phyloP scores from a whole-genome alignment of 768 basidiomycete genomes.

The Rhodotorula babjevae region DNA sequence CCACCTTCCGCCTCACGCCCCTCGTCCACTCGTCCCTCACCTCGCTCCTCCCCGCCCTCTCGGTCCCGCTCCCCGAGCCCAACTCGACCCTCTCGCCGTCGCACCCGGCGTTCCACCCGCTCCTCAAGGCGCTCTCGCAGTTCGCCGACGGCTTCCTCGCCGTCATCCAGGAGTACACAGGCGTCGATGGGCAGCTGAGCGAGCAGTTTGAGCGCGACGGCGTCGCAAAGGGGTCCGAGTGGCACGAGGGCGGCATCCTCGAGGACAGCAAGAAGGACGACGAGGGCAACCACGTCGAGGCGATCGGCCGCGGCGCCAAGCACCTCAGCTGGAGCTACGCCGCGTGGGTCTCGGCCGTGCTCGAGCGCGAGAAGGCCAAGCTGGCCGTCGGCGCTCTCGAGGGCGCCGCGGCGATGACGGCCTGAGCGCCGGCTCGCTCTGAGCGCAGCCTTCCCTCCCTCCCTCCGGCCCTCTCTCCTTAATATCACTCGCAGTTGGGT shows the following conservation, averaged over 20 bases:
- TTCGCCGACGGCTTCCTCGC: constrained; percentile 34
- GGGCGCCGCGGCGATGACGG: background rate
- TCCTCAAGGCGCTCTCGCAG: constrained; percentile 3
- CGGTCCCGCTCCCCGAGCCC: background rate
- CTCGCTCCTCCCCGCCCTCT: constrained; percentile 10
- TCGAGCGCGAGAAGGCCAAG: constrained; percentile 11
- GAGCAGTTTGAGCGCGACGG: constrained; percentile 32
- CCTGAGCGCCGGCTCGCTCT: background rate
- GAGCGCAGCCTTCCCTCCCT: background rate
- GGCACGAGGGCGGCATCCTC: constrained; percentile 6
- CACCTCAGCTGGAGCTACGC: constrained; percentile 38
- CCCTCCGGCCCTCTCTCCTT: too few relatives aligned
- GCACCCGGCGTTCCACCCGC: background rate
- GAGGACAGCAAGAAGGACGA: constrained; percentile 23
- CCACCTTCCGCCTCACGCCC: background rate
- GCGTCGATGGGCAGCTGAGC: constrained; percentile 12
- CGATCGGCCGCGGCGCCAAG: constrained; percentile 28
- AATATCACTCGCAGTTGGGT: too few relatives aligned
- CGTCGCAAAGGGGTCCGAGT: background rate
- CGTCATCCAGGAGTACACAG: constrained; percentile 25
- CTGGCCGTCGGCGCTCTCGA: background rate
- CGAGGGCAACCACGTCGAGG: constrained; percentile 7
- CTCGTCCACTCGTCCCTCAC: constrained; percentile 18
- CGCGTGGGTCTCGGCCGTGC: constrained; percentile 17
- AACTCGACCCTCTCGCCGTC: background rate